Evolutionary conservation across 345 rosid genomes (phyloP), one percentile per base, ranked within the genome.

Genomic region (Populus simonii): DNA sequence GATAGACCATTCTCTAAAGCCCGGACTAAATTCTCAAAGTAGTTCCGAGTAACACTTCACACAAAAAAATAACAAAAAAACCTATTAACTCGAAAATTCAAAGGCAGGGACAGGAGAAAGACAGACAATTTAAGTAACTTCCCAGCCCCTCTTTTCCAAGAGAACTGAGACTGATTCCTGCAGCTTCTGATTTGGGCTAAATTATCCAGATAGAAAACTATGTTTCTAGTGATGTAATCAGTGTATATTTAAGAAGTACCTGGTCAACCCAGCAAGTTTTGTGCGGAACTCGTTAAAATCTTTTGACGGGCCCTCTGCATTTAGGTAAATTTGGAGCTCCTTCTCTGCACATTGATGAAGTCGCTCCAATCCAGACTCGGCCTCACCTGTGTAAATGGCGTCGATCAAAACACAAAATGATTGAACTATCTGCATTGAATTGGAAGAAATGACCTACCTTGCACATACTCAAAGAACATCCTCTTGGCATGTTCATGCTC

Each of bases 291-390:
- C 93, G 62, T 92, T 92, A 69, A 92, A 92, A 80, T 89, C 94
- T 83, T 87, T 89, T 23, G 85, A 84, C 15, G 93, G 92, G 66
- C 92, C 94, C 47, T 88, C 87, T 11, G 90, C 84, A 65, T 72
- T 80, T 47, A 88, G 83, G 85, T 88, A 89, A 63, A 82, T 65
- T 72, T 87, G 89, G 55, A 92, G 87, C 83, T 92, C 97, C 88
- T 92, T 92, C 86, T 92, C 97, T 33, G 93, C 94, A 74, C 97
- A 91, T 78, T 91, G 97, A 87, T 92, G 97, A 80, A 92, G 97
- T 18, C 97, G 86, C 76, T 92, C 97, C 83, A 92, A 87, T 27
- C 97, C 94, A 27, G 97, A 87, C 86, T 93, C 95, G 16, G 97
- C 97, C 79, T 93, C 95, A 18, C 97, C 97, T 93, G 84, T 59